Conservation (phyloP, 2,329 filamentous ascomycete genomes). For the Aureobasidium sp. region DNA sequence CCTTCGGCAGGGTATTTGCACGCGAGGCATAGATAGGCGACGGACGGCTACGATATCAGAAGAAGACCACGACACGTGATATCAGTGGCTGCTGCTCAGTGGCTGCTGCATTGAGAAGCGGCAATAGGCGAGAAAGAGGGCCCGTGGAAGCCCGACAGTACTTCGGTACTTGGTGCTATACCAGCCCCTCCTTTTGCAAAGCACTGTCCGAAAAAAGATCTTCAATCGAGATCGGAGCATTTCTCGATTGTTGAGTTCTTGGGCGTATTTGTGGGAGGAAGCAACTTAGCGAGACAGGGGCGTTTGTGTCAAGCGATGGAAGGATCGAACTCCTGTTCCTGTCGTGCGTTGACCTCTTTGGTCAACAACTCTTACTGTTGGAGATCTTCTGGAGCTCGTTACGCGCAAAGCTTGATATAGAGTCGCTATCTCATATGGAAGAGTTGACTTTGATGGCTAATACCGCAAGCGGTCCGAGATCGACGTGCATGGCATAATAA, state of each 20-base stretch:
- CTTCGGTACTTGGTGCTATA: neutral
- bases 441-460: neutral
- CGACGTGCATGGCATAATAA: neutral
- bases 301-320: neutral
- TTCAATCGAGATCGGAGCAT: neutral
- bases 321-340: neutral
- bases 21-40: neutral
- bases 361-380: neutral
- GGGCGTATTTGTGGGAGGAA: neutral
- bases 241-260: neutral
- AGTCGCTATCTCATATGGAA: neutral
- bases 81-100: neutral
- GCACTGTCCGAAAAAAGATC: neutral
- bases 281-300: neutral
- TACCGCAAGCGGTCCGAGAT: neutral
- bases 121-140: neutral
- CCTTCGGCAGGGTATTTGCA: neutral
- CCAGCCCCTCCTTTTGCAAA: neutral
- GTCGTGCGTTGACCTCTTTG: neutral
- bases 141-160: neutral
- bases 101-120: neutral
- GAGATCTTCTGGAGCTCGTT: neutral
- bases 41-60: neutral
- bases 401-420: neutral
- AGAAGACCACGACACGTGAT: neutral